Base-by-base conservation (phyloP, 1,139 yeast species). In the Sugiyamaella xylanicola region DNA sequence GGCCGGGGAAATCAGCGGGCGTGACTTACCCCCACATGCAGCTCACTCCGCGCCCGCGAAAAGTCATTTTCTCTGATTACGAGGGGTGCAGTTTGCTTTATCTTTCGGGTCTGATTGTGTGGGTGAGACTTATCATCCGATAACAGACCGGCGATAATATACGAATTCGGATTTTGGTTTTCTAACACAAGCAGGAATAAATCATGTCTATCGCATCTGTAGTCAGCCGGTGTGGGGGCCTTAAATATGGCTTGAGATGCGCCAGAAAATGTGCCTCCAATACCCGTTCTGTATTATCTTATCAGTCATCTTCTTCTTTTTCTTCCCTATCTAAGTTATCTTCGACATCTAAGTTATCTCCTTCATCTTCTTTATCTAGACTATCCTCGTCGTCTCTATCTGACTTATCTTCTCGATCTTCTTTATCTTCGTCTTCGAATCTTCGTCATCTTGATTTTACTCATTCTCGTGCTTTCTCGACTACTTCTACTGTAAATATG, bases 401-500 rank as follows among this genome's bases (percentile, higher is more conserved):
- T 9, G 2, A 11, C 3, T n/a, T 19, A 16, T 21, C 32, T 22
- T 21, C 19, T 21, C 2, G 17, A 21, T 20, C n/a, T 29, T 5
- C 48, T 16, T 36, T 42, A 9, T n/a, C 42, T 21, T 2, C 44
- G 22, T 9, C 29, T 25, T 25, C 29, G 29, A 25, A 5, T n/a
- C n/a, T n/a, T n/a, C n/a, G n/a, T n/a, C n/a, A n/a, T n/a, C n/a
- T n/a, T n/a, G n/a, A n/a, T n/a, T n/a, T n/a, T n/a, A 20, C 17
- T 48, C 20, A 8, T 48, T 25, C 8, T 27, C 35, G 50, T n/a
- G 19, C 32, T 20, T 51, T 58, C 32, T 37, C 56, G 15, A 2
- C 25, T 37, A 16, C 53, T 17, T n/a, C 40, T 13, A 13, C 32
- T 7, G 20, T 17, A 21, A 56, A 45, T 5, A 59, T 62, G 64